Conservation (phyloP, 1,284 basidiomycete species). For the Ustilago hordei region DNA sequence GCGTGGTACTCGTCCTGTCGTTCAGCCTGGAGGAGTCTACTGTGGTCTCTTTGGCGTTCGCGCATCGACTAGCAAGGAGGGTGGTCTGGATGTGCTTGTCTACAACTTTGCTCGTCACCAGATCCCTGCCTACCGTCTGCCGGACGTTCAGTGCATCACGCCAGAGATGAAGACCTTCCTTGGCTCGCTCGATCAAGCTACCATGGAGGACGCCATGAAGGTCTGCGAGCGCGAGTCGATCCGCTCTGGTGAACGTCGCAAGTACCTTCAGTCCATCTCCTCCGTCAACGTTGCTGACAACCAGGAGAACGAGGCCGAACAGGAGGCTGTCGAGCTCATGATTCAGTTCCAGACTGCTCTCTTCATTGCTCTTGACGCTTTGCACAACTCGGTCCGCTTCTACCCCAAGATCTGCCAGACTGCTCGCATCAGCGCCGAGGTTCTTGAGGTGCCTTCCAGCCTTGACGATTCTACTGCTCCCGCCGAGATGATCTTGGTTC, state of each 20-base stretch:
- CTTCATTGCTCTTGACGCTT: conserved; percentile 72
- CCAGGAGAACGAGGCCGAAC: conserved; percentile 47
- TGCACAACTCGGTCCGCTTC: conserved; percentile 71
- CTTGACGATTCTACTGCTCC: conserved; percentile 65
- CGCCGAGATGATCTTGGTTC: conserved; percentile 71
- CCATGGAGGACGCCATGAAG: conserved; percentile 71
- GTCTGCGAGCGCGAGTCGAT: conserved; percentile 70
- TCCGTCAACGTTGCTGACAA: conserved; percentile 49
- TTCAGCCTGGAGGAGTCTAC: conserved; percentile 72
- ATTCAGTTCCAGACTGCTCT: conserved; percentile 73
- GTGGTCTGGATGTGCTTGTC: conserved; percentile 71
- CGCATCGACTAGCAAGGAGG: conserved; percentile 68
- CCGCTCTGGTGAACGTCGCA: conserved; percentile 64
- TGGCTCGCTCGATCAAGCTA: conserved; percentile 69
- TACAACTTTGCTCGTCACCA: conserved; percentile 74
- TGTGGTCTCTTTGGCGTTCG: conserved; percentile 73
- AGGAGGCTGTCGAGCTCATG: conserved; percentile 69
- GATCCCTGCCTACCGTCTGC: conserved; percentile 73
- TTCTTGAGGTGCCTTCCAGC: conserved; percentile 72
- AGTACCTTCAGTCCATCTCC: conserved; percentile 52
- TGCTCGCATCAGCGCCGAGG: conserved; percentile 72
- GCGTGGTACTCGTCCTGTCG: conserved; percentile 72
- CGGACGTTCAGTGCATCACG: conserved; percentile 71
- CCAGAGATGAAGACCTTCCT: conserved; percentile 71
- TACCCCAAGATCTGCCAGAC: conserved; percentile 71